These are phyloP conservation scores for Graphiopsis chlorocephala DNA, from an alignment of 2,329 filamentous ascomycete species.

Conservation along the genomic window DNA sequence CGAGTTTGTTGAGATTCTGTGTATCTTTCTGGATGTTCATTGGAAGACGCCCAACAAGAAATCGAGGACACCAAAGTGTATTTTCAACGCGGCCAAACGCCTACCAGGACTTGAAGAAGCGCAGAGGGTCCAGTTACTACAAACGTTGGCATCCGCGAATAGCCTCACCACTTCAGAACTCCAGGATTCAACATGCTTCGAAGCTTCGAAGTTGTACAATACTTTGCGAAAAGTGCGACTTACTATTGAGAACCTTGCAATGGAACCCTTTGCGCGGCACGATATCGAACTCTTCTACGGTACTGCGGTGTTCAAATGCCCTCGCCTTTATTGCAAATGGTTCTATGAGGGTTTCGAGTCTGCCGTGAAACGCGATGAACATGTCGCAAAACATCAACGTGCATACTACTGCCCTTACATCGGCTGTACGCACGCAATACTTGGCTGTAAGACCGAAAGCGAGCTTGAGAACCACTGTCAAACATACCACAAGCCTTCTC, in stretches of 20 bases:
- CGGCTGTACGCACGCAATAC: slow-evolving; percentile 10
- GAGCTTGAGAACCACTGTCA: slow-evolving; percentile 8
- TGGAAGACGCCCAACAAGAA: neutral
- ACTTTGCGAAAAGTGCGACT: neutral
- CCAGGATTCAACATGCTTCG: neutral
- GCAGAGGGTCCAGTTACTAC: neutral
- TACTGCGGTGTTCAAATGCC: slow-evolving; percentile 14
- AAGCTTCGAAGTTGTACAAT: neutral
- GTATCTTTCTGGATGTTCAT: neutral
- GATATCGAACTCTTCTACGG: slow-evolving; percentile 10
- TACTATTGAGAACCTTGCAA: slow-evolving; percentile 5
- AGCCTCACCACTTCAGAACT: neutral
- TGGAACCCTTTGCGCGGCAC: neutral
- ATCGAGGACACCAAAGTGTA: neutral
- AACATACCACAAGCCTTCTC: slow-evolving; percentile 2
- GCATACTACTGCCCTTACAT: slow-evolving; percentile 9
- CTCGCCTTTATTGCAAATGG: slow-evolving; percentile 16
- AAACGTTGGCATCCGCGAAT: neutral
- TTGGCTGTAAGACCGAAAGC: slow-evolving; percentile 16
- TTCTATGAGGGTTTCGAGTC: slow-evolving; percentile 16
- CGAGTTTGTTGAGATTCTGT: neutral
- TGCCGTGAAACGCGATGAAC: slow-evolving; percentile 1
- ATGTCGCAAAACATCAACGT: slow-evolving; percentile 17
- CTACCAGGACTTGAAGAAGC: neutral
- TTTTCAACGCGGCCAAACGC: neutral